phyloP scores from a whole-genome alignment of 345 rosid species.

The Eucalyptus pauciflora region DNA sequence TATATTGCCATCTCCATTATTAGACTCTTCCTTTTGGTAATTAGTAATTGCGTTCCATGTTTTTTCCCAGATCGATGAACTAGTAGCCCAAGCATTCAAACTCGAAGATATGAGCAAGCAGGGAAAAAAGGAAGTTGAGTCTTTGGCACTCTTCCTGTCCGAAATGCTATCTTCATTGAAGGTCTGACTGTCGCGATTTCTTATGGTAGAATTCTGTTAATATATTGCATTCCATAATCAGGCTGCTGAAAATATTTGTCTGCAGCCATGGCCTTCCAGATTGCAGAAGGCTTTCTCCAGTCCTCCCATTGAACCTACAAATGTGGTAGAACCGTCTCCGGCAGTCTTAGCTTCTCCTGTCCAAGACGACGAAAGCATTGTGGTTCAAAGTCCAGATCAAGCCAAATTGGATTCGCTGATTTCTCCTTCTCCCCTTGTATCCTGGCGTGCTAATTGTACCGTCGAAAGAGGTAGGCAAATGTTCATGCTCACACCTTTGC shows the following conservation, averaged over 20 bases:
- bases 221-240: background rate
- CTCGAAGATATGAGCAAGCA: constrained; percentile 19
- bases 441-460: constrained; percentile 64
- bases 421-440: constrained; percentile 91
- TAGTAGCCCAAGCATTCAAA: constrained; percentile 59
- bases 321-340: constrained; percentile 7
- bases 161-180: constrained; percentile 51
- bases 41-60: background rate
- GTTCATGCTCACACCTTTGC: constrained; percentile 78
- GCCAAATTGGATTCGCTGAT: constrained; percentile 32
- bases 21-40: background rate
- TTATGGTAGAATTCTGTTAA: background rate
- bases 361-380: constrained; percentile 18
- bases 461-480: constrained; percentile 63
- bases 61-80: constrained; percentile 58
- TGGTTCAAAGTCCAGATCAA: constrained; percentile 55
- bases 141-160: constrained; percentile 41
- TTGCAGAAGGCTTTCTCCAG: constrained; percentile 26
- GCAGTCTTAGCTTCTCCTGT: constrained; percentile 4
- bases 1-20: background rate
- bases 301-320: constrained; percentile 1
- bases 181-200: constrained; percentile 13
- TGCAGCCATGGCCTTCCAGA: constrained; percentile 88
- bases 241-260: background rate
- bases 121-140: constrained; percentile 50